Conservation (phyloP, 2,329 filamentous ascomycete species). For the Xenoacremonium recifei region DNA sequence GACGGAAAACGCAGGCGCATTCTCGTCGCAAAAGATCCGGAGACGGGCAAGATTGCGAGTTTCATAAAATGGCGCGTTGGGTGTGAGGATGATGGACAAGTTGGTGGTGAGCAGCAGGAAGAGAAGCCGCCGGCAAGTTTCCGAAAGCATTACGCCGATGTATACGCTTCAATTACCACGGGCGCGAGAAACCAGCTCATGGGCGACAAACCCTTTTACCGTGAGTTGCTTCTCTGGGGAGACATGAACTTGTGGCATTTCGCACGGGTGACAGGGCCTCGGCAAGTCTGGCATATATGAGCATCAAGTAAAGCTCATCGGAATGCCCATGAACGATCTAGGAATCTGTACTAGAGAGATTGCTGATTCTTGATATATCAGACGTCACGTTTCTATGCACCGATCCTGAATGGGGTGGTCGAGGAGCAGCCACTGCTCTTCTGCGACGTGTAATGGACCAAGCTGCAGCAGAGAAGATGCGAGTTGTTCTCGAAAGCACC, state of each 20-base stretch:
- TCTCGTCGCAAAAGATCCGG: slow-evolving; percentile 32
- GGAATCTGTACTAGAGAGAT: too few species aligned
- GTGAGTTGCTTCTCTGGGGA: slow-evolving; percentile 29
- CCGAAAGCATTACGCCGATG: slow-evolving; percentile 30
- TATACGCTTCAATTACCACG: slow-evolving; percentile 31
- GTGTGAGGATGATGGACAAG: slow-evolving; percentile 11
- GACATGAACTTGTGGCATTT: too few species aligned
- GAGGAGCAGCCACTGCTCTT: slow-evolving; percentile 34
- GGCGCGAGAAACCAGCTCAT: slow-evolving; percentile 30
- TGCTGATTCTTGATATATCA: slow-evolving; percentile 17
- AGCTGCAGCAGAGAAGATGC: slow-evolving; percentile 30
- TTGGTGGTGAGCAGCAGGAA: slow-evolving; percentile 14
- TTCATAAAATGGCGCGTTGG: slow-evolving; percentile 38
- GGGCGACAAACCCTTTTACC: slow-evolving; percentile 31
- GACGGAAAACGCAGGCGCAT: slow-evolving; percentile 26
- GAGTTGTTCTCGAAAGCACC: slow-evolving; percentile 39
- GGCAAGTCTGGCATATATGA: too few species aligned
- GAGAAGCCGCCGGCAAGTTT: slow-evolving; percentile 28
- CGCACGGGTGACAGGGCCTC: too few species aligned
- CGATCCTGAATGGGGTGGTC: slow-evolving; percentile 32
- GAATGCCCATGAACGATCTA: too few species aligned
- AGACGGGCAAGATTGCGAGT: slow-evolving; percentile 28
- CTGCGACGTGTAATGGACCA: slow-evolving; percentile 31
- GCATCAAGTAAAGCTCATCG: too few species aligned
- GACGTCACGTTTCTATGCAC: slow-evolving; percentile 41